Evolutionary conservation across 2,329 filamentous ascomycete species (phyloP), one percentile per base, ranked within the genome.

Genomic region (Aspergillus calidoustus): DNA sequence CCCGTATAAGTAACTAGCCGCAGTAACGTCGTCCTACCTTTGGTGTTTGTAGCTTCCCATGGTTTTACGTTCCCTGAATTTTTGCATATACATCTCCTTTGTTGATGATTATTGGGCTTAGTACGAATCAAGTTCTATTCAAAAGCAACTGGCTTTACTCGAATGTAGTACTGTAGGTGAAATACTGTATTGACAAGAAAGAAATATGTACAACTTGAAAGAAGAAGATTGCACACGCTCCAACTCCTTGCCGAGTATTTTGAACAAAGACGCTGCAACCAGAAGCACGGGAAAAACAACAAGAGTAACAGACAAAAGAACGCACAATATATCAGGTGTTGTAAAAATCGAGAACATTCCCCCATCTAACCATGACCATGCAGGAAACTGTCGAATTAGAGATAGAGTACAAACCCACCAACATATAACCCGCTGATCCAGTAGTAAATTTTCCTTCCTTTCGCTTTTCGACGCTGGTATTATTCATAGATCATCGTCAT

Each of bases 241-340:
- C 54, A 63, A 65, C 64, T 59, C 66, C 68, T 66, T 63, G 64
- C 60, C 64, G 54, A 51, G 53, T 60, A 60, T 62, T 64, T 64
- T 61, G 53, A 34, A 28, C 59, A 54, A 54, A 52, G 57, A 65
- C 59, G 63, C 64, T 64, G 62, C 60, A 64, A 53, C 59, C 60
- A 55, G 63, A 62, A 49, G 34, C 53, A 61, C 54, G 61, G 41
- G 54, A 49, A 52, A n/a, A 54, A 34, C 25, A 3, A 54, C 51
- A 57, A 22, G 57, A 34, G 52, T 41, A 58, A 44, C 49, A 34
- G 25, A 15, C 19, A 62, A 64, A 51, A 52, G 23, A 49, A 53
- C 46, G 13, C 41, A 38, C 38, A 46, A 62, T 53, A 23, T 54
- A 54, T 52, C 57, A 63, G 54, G 25, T 22, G 50, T 47, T 28